A percentile compares a stretch with the other conserved stretches of the same genome.
phyloP scores from a whole-genome alignment of 305 asterid species.

The Stenogyne calaminthoides region DNA sequence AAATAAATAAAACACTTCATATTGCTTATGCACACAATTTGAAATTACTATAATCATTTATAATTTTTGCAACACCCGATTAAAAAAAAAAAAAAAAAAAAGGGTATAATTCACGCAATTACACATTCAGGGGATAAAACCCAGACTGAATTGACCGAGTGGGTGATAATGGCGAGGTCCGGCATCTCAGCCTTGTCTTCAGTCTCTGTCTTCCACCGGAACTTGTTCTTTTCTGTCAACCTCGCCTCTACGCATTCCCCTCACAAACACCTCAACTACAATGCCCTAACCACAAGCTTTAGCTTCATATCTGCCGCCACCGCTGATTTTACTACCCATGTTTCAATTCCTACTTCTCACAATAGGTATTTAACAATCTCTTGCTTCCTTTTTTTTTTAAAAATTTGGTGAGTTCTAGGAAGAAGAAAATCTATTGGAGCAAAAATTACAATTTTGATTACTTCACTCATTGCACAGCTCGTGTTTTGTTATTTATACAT shows the following conservation, averaged over 20 bases:
- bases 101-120: too few relatives aligned
- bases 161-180: constrained; percentile 39
- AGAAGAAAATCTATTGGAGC: background rate
- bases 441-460: background rate
- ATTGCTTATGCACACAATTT: too few relatives aligned
- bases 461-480: background rate
- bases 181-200: constrained; percentile 36
- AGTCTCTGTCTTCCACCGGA: constrained; percentile 39
- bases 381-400: background rate
- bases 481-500: background rate
- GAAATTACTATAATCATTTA: too few relatives aligned
- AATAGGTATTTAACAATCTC: constrained; percentile 48
- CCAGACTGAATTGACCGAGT: background rate
- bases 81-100: too few relatives aligned
- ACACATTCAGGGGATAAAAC: too few relatives aligned
- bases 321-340: constrained; percentile 38
- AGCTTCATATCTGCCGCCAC: constrained; percentile 42
- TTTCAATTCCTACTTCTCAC: constrained; percentile 38
- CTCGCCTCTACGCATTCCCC: constrained; percentile 33
- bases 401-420: background rate
- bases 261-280: constrained; percentile 33
- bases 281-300: constrained; percentile 37
- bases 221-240: constrained; percentile 33
- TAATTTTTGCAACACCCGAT: too few relatives aligned
- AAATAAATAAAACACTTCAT: too few relatives aligned